Percentiles rank a stretch among this genome's conserved stretches.
These are phyloP conservation scores for Trapa incisa DNA, from an alignment of 345 rosid species.

Conservation along the genomic window DNA sequence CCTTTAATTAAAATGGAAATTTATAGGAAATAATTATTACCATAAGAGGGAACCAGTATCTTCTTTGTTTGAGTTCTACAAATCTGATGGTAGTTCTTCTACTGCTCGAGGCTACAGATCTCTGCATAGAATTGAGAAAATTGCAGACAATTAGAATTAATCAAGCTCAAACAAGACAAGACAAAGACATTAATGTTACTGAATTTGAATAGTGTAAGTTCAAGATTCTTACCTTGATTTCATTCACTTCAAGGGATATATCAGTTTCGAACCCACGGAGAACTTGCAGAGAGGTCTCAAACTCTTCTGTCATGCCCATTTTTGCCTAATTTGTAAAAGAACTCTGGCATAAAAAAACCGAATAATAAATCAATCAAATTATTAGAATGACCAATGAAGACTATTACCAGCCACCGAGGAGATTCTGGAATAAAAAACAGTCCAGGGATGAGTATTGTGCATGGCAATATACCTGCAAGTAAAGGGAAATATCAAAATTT, in stretches of 20 bases:
- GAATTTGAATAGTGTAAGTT: neutral
- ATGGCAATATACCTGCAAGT: conserved; percentile 72
- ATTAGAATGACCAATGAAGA: conserved; percentile 10
- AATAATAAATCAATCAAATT: conserved; percentile 1
- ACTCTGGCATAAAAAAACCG: conserved; percentile 9
- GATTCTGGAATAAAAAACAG: conserved; percentile 97
- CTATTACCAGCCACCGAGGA: conserved; percentile 93
- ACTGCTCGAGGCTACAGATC: conserved; percentile 68
- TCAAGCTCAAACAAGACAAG: neutral
- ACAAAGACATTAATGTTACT: neutral
- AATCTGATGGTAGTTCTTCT: conserved; percentile 58
- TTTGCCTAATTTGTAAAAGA: conserved; percentile 52
- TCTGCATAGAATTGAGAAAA: conserved; percentile 36
- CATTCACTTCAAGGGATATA: conserved; percentile 87
- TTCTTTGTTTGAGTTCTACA: conserved; percentile 49
- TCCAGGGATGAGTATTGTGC: conserved; percentile 74
- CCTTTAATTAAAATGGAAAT: neutral
- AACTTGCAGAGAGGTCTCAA: conserved; percentile 96
- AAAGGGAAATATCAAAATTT: conserved; percentile 1
- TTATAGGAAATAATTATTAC: conserved; percentile 19
- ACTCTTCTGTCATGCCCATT: conserved; percentile 98
- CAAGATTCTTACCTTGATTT: conserved; percentile 57
- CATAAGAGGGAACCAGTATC: conserved; percentile 65
- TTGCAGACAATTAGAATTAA: neutral
- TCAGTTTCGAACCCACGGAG: conserved; percentile 91